These are phyloP conservation scores for Fusarium sarcochroum DNA, from an alignment of 2,329 filamentous ascomycete genomes.

Conservation along the genomic window DNA sequence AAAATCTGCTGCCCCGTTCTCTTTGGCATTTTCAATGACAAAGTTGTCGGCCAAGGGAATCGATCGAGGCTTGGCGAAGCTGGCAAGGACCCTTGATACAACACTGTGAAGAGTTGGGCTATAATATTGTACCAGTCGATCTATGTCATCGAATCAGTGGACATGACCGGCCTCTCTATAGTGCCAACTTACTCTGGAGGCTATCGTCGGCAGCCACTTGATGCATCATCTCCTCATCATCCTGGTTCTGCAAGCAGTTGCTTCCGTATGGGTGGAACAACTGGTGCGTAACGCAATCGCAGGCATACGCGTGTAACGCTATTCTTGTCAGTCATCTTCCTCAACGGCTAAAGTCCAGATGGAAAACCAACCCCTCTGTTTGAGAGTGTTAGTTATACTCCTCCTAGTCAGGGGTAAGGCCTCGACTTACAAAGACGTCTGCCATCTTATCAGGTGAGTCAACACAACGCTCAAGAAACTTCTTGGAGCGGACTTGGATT, in stretches of 20 bases:
- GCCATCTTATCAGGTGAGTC: slow-evolving; percentile 61
- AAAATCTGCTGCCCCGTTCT: slow-evolving; percentile 64
- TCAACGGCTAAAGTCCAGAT: background rate
- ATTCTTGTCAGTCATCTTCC: slow-evolving; percentile 32
- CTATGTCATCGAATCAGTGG: slow-evolving; percentile 53
- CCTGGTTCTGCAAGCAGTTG: slow-evolving; percentile 66
- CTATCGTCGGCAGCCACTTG: slow-evolving; percentile 78
- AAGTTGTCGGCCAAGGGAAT: slow-evolving; percentile 72
- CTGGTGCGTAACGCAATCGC: slow-evolving; percentile 78
- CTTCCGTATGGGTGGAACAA: slow-evolving; percentile 77
- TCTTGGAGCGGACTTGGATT: slow-evolving; percentile 68
- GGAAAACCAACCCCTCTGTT: slow-evolving; percentile 51
- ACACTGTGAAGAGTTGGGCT: slow-evolving; percentile 65
- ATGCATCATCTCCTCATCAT: slow-evolving; percentile 77
- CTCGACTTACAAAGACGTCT: slow-evolving; percentile 71
- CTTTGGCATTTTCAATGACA: slow-evolving; percentile 66
- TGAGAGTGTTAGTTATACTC: slow-evolving; percentile 21
- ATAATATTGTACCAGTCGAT: slow-evolving; percentile 72
- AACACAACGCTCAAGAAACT: slow-evolving; percentile 68
- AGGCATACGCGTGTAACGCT: slow-evolving; percentile 75
- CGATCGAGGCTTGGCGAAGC: slow-evolving; percentile 67
- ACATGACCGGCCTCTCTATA: background rate
- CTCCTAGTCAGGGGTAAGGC: too few species aligned
- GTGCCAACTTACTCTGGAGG: slow-evolving; percentile 68
- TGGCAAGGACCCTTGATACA: slow-evolving; percentile 60